A percentile compares a stretch with the other conserved stretches of the same genome.
phyloP scores from a whole-genome alignment of 163 green algal genomes.

The Chlamydomonas reinhardtii region DNA sequence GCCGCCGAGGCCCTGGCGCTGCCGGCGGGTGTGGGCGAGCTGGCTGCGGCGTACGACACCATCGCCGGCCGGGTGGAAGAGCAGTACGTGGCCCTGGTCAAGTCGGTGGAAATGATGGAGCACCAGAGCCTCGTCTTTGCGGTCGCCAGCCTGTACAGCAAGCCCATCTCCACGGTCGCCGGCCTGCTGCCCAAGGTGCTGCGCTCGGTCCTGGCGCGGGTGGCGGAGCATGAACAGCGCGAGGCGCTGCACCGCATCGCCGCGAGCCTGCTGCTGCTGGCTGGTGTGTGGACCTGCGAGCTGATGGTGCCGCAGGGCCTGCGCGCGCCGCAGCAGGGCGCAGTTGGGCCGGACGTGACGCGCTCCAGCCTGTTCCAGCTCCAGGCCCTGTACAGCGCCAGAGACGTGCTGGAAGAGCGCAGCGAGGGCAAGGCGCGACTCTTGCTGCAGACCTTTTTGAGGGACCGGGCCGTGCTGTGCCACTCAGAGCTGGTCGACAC shows the following conservation, averaged over 20 bases:
- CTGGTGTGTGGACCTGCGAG: background rate
- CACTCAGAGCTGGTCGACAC: background rate
- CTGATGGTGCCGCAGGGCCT: background rate
- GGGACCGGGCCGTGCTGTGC: background rate
- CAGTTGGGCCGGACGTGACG: background rate
- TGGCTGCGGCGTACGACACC: background rate
- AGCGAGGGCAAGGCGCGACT: background rate
- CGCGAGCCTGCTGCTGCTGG: background rate
- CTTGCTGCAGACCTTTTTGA: background rate
- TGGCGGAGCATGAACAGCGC: background rate
- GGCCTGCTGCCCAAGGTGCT: background rate
- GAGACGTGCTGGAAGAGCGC: background rate
- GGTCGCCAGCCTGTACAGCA: background rate
- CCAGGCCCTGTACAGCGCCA: constrained; percentile 1
- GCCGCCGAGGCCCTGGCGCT: background rate
- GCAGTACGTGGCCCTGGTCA: background rate
- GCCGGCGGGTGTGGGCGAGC: background rate
- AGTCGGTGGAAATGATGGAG: background rate
- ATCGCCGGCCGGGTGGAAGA: background rate
- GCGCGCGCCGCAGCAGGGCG: background rate
- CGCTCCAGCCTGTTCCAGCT: background rate
- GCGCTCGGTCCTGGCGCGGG: background rate
- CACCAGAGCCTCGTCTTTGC: constrained; percentile 25
- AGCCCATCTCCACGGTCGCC: background rate
- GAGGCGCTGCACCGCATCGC: background rate